Conservation (phyloP, 1,284 basidiomycete genomes). For the Exsudoporus floridanus region DNA sequence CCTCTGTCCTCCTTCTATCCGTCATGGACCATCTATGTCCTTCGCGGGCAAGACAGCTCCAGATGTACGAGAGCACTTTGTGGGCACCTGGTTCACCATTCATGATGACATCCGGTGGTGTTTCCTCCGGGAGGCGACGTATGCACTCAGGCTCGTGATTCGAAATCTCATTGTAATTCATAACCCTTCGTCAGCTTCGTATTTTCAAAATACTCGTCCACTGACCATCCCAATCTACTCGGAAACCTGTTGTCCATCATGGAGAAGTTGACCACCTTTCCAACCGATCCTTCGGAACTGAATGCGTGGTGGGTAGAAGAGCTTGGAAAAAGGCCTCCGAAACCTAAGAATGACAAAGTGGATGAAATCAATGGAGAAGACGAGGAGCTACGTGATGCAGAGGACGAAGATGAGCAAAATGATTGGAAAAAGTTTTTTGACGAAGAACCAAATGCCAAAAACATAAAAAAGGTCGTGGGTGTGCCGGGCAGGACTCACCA, state of each 20-base stretch:
- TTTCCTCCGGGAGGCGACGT: conserved; percentile 86
- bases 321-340: conserved; percentile 60
- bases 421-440: conserved; percentile 85
- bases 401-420: conserved; percentile 55
- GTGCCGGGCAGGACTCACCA: conserved; percentile 53
- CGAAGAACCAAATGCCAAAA: conserved; percentile 46
- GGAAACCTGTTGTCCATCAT: conserved; percentile 77
- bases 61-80: conserved; percentile 65
- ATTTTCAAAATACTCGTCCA: conserved; percentile 25
- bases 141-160: conserved; percentile 30
- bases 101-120: conserved; percentile 93
- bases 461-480: conserved; percentile 39
- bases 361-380: conserved; percentile 46
- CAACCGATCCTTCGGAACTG: conserved; percentile 71
- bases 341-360: conserved; percentile 44
- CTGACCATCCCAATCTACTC: conserved; percentile 43
- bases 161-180: background rate
- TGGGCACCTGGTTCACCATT: conserved; percentile 72
- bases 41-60: conserved; percentile 44
- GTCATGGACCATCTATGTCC: conserved; percentile 27
- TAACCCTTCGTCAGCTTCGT: conserved; percentile 16
- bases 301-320: conserved; percentile 86
- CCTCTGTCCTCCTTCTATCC: conserved; percentile 55
- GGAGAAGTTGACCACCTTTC: conserved; percentile 80
- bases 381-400: conserved; percentile 34